Base-by-base conservation (phyloP, 768 basidiomycete genomes). In the Suillus tomentosus region DNA sequence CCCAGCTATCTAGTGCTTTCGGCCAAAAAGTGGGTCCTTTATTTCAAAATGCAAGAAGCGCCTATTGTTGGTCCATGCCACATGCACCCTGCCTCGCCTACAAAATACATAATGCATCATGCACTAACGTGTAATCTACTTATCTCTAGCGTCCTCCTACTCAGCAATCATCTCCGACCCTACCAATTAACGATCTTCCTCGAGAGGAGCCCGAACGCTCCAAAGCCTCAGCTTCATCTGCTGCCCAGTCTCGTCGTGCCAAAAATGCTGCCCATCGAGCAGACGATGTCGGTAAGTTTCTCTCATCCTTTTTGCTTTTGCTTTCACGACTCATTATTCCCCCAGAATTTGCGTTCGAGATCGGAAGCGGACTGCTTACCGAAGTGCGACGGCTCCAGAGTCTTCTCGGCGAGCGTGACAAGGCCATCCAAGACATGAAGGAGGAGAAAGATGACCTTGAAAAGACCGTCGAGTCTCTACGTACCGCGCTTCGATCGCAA, bases 341-440 rank as follows among this genome's bases (percentile, higher is more conserved):
- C 62, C 9, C 79, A 92, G 96, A 97, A 80, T 98, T 99, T 70
- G 96, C 96, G 47, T 96, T 97, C 70, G 96, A 99, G 80, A 99
- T 99, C 63, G 96, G 96, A 8, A 95, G 93, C 67, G 91, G 91
- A 14, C 81, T 98, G 58, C 81, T 98, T 37, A 91, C 91, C 9
- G 96, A 99, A 79, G 94, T 98, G 54, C 84, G 96, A 53, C 84
- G 96, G 48, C 82, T 99, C 47, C 96, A 99, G 72, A 90, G 90
- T 64, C 83, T 99, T 64, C 85, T 98, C 48, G 91, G 85, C 17
- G 96, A 98, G 77, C 86, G 94, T 61, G 96, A 98, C 77, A 94
- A 95, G 76, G 92, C 91, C 22, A 87, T 99, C 54, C 90, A 94
- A 75, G 92, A 93, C 71, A 88, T 91, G 84, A 90, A 90, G 70